A percentile compares a stretch with the other conserved stretches of the same genome.
phyloP scores from a whole-genome alignment of 768 basidiomycete species.

The Lentinula lateritia region DNA sequence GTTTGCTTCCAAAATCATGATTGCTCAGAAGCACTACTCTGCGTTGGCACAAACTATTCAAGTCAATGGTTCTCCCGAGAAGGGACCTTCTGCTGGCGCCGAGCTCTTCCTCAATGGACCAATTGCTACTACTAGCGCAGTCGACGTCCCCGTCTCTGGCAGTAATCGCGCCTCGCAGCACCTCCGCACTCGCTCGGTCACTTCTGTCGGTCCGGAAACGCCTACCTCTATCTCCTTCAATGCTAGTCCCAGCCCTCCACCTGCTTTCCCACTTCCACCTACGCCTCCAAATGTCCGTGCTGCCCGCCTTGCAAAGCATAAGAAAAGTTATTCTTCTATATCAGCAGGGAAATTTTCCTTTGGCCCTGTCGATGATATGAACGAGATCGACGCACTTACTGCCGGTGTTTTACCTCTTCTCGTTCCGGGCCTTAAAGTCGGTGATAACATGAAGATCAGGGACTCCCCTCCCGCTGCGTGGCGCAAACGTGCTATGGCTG shows the following conservation, averaged over 20 bases:
- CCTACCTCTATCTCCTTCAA: constrained; percentile 29
- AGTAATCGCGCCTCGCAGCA: constrained; percentile 33
- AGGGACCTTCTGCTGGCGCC: constrained; percentile 23
- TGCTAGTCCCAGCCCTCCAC: constrained; percentile 48
- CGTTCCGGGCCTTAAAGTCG: constrained; percentile 59
- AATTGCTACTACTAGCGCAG: constrained; percentile 32
- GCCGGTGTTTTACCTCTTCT: constrained; percentile 65
- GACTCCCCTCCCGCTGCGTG: constrained; percentile 36
- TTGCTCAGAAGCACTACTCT: constrained; percentile 71
- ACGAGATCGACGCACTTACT: constrained; percentile 67
- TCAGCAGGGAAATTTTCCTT: constrained; percentile 59
- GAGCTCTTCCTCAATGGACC: constrained; percentile 28
- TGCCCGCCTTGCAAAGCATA: constrained; percentile 52
- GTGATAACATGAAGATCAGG: constrained; percentile 50
- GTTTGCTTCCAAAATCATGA: constrained; percentile 56
- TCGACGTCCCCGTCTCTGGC: constrained; percentile 19
- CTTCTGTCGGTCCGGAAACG: constrained; percentile 40
- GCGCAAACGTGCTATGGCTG: constrained; percentile 13
- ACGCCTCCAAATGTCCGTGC: constrained; percentile 65
- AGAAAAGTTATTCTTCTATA: constrained; percentile 59
- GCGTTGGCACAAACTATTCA: constrained; percentile 61
- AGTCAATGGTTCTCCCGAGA: constrained; percentile 44
- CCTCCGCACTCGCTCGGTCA: constrained; percentile 56
- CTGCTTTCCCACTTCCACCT: constrained; percentile 64
- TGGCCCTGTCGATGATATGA: constrained; percentile 47